Percentiles rank a stretch among this genome's conserved stretches.
phyloP scores from a whole-genome alignment of 768 basidiomycete species.

The Rhodocollybia butyracea region DNA sequence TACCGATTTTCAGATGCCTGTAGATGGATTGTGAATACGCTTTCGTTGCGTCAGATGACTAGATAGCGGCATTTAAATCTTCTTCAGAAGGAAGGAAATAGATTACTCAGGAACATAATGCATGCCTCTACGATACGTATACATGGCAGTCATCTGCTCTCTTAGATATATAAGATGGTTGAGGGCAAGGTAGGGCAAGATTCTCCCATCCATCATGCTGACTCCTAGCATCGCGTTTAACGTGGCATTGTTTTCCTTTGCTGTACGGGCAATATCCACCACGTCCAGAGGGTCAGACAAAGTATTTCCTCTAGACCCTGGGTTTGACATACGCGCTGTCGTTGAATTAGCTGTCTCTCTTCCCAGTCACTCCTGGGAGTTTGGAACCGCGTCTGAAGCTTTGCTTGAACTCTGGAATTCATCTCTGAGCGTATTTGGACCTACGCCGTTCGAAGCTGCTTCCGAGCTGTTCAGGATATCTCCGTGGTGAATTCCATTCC shows the following conservation, averaged over 20 bases:
- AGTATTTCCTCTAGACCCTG: conserved; percentile 7
- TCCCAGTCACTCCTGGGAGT: conserved; percentile 35
- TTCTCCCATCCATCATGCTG: too few species aligned
- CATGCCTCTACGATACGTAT: background rate
- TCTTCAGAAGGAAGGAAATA: too few species aligned
- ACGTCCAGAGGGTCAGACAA: background rate
- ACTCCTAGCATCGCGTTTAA: too few species aligned
- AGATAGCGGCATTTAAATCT: too few species aligned
- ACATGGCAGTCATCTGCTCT: too few species aligned
- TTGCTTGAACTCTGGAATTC: conserved; percentile 42
- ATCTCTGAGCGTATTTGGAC: conserved; percentile 35
- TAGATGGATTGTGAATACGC: background rate
- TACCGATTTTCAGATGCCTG: background rate
- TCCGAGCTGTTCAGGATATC: conserved; percentile 14
- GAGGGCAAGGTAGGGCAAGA: too few species aligned
- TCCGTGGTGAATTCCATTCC: conserved; percentile 17
- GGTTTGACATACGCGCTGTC: conserved; percentile 10
- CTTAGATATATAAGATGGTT: too few species aligned
- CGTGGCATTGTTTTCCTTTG: background rate
- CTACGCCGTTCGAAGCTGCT: conserved; percentile 27
- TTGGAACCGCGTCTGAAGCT: conserved; percentile 38
- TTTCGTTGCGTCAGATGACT: too few species aligned
- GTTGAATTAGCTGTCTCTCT: conserved; percentile 4
- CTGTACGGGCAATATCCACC: background rate
- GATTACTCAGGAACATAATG: too few species aligned